Conservation (phyloP, 2,329 filamentous ascomycete genomes). For the Curvularia lunata region DNA sequence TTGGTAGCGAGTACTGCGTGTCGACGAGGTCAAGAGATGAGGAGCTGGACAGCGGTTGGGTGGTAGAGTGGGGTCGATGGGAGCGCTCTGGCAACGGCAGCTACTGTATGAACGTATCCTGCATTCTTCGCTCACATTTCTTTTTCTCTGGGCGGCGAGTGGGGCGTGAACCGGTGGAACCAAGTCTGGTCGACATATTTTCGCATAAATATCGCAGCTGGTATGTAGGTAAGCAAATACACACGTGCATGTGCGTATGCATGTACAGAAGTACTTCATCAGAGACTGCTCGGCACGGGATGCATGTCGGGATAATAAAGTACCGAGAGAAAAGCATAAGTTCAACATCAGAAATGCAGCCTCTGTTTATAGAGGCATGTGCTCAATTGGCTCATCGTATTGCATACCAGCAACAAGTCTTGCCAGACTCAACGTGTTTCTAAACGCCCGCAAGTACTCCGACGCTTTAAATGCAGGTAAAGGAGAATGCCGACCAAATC, state of each 20-base stretch:
- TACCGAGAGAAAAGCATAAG: background rate
- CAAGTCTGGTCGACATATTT: background rate
- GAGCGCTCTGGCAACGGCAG: background rate
- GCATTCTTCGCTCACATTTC: background rate
- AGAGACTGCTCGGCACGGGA: background rate
- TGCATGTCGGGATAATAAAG: background rate
- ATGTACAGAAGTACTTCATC: background rate
- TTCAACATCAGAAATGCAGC: background rate
- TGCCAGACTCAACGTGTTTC: constrained; percentile 7
- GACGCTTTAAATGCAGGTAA: constrained; percentile 16
- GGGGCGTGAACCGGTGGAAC: background rate
- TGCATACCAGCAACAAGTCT: constrained; percentile 6
- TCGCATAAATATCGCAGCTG: background rate
- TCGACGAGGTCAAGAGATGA: background rate
- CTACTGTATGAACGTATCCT: background rate
- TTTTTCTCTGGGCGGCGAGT: background rate
- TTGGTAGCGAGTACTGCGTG: background rate
- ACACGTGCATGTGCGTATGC: background rate
- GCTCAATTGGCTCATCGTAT: constrained; percentile 5
- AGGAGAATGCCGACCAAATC: constrained; percentile 11
- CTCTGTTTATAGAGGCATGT: constrained; percentile 1
- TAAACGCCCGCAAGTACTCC: constrained; percentile 18
- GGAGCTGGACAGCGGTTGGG: background rate
- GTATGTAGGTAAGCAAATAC: background rate
- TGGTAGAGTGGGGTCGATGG: background rate